Evolutionary conservation across 169 alveolate species (phyloP).

Genomic region (Fabrea salina): DNA sequence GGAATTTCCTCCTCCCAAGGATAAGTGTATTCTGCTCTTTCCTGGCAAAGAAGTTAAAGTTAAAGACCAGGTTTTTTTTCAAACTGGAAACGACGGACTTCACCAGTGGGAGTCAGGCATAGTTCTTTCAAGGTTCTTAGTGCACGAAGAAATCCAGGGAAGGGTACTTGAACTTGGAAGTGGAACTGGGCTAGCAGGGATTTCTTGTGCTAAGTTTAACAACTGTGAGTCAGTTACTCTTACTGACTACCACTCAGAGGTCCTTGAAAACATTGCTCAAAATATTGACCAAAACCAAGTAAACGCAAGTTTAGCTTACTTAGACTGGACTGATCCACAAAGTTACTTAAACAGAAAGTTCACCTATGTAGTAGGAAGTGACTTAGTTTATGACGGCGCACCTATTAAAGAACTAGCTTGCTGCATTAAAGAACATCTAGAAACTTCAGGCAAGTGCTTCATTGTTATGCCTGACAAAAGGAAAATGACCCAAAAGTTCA

Average conservation of each 20-base stretch:
- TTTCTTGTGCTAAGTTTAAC: neutral
- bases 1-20: neutral
- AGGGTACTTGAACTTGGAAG: constrained; percentile 6
- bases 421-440: neutral
- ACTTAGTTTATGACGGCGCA: constrained; percentile 18
- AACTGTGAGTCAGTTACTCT: neutral
- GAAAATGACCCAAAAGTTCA: constrained; percentile 18
- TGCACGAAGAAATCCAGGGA: neutral
- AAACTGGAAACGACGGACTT: constrained; percentile 26
- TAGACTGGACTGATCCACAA: neutral
- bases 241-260: constrained; percentile 10
- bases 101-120: constrained; percentile 31
- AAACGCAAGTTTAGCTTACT: neutral
- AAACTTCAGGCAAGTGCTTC: neutral
- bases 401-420: neutral
- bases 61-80: constrained; percentile 20
- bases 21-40: neutral
- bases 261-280: neutral
- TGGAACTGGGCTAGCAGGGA: constrained; percentile 27
- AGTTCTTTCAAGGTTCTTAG: neutral
- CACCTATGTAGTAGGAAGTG: constrained; percentile 1
- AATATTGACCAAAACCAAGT: neutral
- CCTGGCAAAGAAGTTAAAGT: neutral
- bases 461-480: constrained; percentile 13
- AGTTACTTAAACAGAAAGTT: neutral